Base-by-base conservation (phyloP, 108 stramenopile species). In the Stephanodiscus triporus region DNA sequence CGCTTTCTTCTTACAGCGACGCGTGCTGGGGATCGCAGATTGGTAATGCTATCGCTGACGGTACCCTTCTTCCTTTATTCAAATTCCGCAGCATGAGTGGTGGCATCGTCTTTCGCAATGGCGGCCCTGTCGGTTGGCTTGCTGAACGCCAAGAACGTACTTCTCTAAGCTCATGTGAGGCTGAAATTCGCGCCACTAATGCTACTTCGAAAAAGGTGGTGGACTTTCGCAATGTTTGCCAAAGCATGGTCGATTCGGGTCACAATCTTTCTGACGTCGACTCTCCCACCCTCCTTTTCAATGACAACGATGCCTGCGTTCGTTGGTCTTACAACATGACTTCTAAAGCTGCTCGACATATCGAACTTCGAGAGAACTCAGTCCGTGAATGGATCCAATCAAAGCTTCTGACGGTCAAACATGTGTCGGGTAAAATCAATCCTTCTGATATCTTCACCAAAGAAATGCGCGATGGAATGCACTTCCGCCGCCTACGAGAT, bases 291-390 rank as follows among this genome's bases (percentile, higher is more conserved):
- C 14, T 2, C 0, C 22, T 73, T 4, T 64, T 64, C 63, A 63
- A 73, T 34, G 24, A 73, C 40, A 73, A 73, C 72, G 19, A 73
- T 55, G 72, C 63, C 19, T 57, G 56, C 7, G 62, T 73, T 1
- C 22, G 53, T 2, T 73, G 51, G 72, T 40, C 62, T 9, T 6
- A 47, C 24, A 53, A 62, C 8, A 49, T 63, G 7, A 64, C 63
- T 0, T 53, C 48, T 61, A 64, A 63, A 14, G 72, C 51, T 20
- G 54, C 40, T 37, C 56, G 64, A 42, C 62, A 73, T 26, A 53
- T 63, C 23, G 55, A 73, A 16, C 63, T 73, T 17, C 72, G 57
- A 1, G 53, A 63, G 16, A 64, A 54, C 37, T n/a, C 36, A 2
- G 53, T 73, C 11, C 37, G 72, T 13, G 37, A 73, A 43, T 22